phyloP scores from a whole-genome alignment of 1,284 basidiomycete species.

The Grifola frondosa region DNA sequence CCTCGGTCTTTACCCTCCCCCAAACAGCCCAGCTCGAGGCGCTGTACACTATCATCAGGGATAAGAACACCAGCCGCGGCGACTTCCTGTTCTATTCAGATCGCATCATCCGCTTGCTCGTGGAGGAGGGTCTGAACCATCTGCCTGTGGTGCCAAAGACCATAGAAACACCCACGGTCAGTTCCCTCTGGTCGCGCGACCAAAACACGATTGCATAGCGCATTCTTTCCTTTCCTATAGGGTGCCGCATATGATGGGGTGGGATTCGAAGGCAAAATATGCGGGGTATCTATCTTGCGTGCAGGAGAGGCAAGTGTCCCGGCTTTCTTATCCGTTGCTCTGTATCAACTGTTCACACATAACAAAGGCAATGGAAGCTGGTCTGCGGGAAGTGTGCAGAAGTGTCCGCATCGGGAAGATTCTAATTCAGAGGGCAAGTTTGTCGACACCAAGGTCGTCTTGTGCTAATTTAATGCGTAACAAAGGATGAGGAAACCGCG shows the following conservation, averaged over 20 bases:
- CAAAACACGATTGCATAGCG: not conserved
- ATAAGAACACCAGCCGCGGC: conserved; percentile 82
- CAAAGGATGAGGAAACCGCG: conserved; percentile 88
- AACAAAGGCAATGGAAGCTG: conserved; percentile 89
- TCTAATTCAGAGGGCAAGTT: conserved; percentile 82
- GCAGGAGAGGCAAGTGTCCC: conserved; percentile 67
- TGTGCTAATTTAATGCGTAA: not conserved
- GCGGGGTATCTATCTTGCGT: conserved; percentile 90
- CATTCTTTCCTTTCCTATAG: conserved; percentile 33
- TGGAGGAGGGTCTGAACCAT: conserved; percentile 93
- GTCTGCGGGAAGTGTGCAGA: conserved; percentile 91
- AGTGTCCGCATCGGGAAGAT: conserved; percentile 92
- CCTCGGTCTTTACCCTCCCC: conserved; percentile 82
- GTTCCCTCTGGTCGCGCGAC: conserved; percentile 28
- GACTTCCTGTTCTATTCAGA: conserved; percentile 98
- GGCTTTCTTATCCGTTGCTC: not conserved
- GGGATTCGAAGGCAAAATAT: conserved; percentile 92
- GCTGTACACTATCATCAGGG: conserved; percentile 92
- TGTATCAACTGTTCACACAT: conserved; percentile 2
- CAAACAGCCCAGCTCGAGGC: conserved; percentile 94
- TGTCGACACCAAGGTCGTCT: not conserved
- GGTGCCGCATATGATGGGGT: conserved; percentile 86
- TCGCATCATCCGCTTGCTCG: conserved; percentile 72
- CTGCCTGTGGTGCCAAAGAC: conserved; percentile 87
- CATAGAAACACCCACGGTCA: conserved; percentile 74